Evolutionary conservation across 1,284 basidiomycete genomes (phyloP).

Genomic region (Ceratobasidium sp.): DNA sequence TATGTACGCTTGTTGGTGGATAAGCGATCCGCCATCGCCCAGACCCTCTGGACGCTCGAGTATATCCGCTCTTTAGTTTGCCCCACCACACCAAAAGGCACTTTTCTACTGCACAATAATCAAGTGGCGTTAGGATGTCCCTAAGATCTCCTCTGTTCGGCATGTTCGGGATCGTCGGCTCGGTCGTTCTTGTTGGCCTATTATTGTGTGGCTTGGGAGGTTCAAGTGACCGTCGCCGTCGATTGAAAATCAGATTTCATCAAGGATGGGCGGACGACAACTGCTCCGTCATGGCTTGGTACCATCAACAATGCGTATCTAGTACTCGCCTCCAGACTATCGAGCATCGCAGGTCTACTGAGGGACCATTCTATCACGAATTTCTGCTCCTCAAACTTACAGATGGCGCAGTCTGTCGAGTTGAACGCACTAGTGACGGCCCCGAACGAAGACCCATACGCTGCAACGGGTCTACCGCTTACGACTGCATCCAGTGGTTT

Average conservation of each 20-base stretch:
- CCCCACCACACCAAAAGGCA: no score
- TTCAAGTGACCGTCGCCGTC: no score
- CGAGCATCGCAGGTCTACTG: neutral
- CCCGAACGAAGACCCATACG: neutral
- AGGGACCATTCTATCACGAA: conserved; percentile 11
- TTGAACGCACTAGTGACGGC: conserved; percentile 1
- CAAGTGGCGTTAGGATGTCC: no score
- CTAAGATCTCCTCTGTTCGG: no score
- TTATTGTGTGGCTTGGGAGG: no score
- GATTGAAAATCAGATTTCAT: conserved; percentile 3
- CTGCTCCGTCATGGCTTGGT: conserved; percentile 16
- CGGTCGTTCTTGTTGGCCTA: no score
- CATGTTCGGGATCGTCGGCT: no score
- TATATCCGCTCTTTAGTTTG: no score
- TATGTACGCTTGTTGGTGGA: no score
- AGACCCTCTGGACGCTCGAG: no score
- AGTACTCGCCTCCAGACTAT: neutral
- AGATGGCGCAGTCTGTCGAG: neutral
- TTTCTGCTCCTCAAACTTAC: conserved; percentile 7
- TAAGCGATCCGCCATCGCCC: no score
- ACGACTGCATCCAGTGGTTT: conserved; percentile 2
- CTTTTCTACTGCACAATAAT: no score
- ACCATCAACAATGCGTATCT: neutral
- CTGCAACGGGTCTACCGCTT: neutral
- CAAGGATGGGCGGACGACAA: neutral